Percentiles rank a stretch among this genome's conserved stretches.
These are phyloP conservation scores for Scheffersomyces illinoinensis DNA, from an alignment of 1,139 yeast species.

Conservation along the genomic window DNA sequence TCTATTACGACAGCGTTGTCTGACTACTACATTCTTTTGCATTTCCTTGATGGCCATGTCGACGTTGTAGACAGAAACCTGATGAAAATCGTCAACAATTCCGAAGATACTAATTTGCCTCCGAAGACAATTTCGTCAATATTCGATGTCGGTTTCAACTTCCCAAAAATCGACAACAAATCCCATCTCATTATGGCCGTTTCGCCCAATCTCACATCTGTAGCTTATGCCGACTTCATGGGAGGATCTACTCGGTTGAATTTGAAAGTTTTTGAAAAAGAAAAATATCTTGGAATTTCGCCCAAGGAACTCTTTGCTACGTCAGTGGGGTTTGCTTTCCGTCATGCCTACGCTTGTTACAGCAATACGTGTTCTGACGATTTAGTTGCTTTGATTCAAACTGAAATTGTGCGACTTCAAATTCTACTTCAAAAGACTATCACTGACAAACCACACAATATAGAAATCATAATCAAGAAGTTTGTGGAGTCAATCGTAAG, in stretches of 20 bases:
- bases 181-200: slow-evolving; percentile 43
- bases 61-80: slow-evolving; percentile 42
- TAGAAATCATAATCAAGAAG: slow-evolving; percentile 27
- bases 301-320: slow-evolving; percentile 39
- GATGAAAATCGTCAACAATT: slow-evolving; percentile 22
- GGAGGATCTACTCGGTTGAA: slow-evolving; percentile 21
- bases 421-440: slow-evolving; percentile 12
- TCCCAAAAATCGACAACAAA: slow-evolving; percentile 27
- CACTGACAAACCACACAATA: slow-evolving; percentile 15
- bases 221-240: slow-evolving; percentile 34
- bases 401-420: slow-evolving; percentile 38
- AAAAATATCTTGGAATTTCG: slow-evolving; percentile 15
- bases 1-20: slow-evolving; percentile 22
- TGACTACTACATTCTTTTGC: slow-evolving; percentile 25
- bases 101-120: slow-evolving; percentile 8
- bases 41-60: slow-evolving; percentile 42
- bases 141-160: slow-evolving; percentile 59
- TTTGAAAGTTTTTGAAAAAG: slow-evolving; percentile 31
- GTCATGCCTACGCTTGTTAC: slow-evolving; percentile 70
- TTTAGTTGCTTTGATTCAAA: slow-evolving; percentile 54
- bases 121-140: slow-evolving; percentile 44
- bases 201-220: slow-evolving; percentile 61
- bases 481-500: slow-evolving; percentile 49
- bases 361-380: slow-evolving; percentile 68
- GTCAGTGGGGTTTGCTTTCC: slow-evolving; percentile 61